These are phyloP conservation scores for Hortaea sp. DNA, from an alignment of 2,329 filamentous ascomycete species.

Conservation along the genomic window DNA sequence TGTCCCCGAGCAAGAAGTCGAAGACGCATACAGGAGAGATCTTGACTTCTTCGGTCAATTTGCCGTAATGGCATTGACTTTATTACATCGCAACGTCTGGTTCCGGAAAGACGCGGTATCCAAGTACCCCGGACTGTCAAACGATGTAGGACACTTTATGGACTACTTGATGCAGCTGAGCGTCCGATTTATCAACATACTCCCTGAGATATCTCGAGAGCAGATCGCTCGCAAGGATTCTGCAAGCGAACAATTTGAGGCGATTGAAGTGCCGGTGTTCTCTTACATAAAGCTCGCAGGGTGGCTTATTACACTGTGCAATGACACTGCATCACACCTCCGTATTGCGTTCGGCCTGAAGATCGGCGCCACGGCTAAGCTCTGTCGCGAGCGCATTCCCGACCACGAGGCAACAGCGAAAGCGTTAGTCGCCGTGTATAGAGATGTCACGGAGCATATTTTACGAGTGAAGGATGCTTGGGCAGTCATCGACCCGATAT, in stretches of 20 bases:
- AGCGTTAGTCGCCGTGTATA: not conserved
- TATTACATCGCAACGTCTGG: not conserved
- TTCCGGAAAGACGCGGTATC: not conserved
- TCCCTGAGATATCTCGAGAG: conserved; percentile 6
- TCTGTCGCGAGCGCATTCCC: not conserved
- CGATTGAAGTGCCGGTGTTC: not conserved
- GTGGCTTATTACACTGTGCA: not conserved
- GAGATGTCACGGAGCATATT: conserved; percentile 1
- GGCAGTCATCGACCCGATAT: conserved; percentile 13
- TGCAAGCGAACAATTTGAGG: not conserved
- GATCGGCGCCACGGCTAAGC: not conserved
- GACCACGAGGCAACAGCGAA: not conserved
- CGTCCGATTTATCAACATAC: conserved; percentile 2
- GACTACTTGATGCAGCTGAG: conserved; percentile 1
- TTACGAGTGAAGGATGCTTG: conserved; percentile 12
- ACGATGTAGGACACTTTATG: not conserved
- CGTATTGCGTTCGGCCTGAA: not conserved
- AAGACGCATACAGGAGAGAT: conserved; percentile 1
- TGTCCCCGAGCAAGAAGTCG: not conserved
- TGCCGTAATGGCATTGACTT: not conserved
- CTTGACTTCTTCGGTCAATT: conserved; percentile 4
- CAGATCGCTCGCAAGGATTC: conserved; percentile 6
- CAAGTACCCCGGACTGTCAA: not conserved
- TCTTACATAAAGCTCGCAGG: not conserved
- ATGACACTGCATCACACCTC: not conserved